These are phyloP conservation scores for Tetrahymena malaccensis DNA, from an alignment of 73 alveolate species.

Conservation along the genomic window DNA sequence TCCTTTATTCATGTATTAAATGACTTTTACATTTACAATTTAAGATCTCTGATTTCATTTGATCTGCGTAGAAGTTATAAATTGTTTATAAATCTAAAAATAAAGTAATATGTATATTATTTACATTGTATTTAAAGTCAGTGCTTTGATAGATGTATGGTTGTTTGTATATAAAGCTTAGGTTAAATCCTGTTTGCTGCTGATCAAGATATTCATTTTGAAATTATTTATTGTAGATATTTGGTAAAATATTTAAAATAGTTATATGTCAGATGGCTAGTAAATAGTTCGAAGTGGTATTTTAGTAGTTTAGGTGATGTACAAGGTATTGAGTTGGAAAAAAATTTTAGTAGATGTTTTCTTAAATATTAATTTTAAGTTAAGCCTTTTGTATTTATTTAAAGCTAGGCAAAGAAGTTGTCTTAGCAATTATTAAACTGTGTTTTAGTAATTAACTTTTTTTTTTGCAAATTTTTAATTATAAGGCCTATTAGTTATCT, in stretches of 20 bases:
- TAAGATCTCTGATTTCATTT: too few relatives aligned
- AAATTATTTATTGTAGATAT: neutral
- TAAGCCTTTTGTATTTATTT: neutral
- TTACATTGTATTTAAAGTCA: neutral
- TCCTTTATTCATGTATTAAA: too few relatives aligned
- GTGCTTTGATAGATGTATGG: neutral
- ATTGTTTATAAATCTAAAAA: too few relatives aligned
- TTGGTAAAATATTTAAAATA: too few relatives aligned
- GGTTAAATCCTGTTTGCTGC: neutral
- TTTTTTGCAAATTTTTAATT: neutral
- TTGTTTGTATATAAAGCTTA: neutral
- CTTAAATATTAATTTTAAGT: too few relatives aligned
- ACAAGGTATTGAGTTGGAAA: neutral
- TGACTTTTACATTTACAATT: too few relatives aligned
- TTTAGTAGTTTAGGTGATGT: neutral
- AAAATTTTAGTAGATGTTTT: neutral
- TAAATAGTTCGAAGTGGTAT: neutral
- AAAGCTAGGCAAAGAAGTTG: neutral
- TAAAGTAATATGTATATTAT: too few relatives aligned
- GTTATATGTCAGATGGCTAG: too few relatives aligned
- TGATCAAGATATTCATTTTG: neutral
- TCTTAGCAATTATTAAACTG: neutral
- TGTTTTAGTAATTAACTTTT: neutral
- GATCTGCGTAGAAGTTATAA: too few relatives aligned
- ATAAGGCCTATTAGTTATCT: neutral